phyloP scores from a whole-genome alignment of 306 rosid species.

The Rosa chinensis region DNA sequence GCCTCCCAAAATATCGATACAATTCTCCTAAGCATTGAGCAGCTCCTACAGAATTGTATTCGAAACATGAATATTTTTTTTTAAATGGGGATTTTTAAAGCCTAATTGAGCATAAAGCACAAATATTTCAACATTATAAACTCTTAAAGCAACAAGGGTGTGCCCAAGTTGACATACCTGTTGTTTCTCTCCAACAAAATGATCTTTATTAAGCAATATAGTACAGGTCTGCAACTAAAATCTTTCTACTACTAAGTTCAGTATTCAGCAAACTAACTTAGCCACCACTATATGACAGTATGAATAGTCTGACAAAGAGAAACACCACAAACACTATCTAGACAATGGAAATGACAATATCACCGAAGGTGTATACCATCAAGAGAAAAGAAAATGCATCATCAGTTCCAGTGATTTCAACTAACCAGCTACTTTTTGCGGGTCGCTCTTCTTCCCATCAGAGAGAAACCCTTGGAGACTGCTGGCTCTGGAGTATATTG shows the following conservation, averaged over 20 bases:
- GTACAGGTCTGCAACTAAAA: background rate
- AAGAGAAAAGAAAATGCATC: constrained; percentile 4
- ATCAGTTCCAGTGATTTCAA: constrained; percentile 9
- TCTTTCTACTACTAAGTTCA: constrained; percentile 5
- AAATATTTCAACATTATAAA: background rate
- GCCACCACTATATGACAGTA: background rate
- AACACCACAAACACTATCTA: background rate
- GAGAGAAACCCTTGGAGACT: constrained; percentile 97
- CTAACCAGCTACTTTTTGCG: constrained; percentile 87
- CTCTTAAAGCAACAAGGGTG: background rate
- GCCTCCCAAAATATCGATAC: constrained; percentile 89
- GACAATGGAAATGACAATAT: background rate
- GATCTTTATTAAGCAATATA: background rate
- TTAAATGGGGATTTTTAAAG: background rate
- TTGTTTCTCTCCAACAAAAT: background rate
- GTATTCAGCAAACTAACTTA: background rate
- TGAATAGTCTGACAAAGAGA: background rate
- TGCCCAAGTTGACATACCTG: background rate
- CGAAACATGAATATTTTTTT: background rate
- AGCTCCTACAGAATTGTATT: constrained; percentile 56
- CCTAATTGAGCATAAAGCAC: background rate
- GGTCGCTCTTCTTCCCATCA: constrained; percentile 81
- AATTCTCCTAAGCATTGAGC: constrained; percentile 93
- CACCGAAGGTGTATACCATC: background rate
- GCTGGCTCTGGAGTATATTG: constrained; percentile 91